Conservation (phyloP, 139 green algal species). For the Penium margaritaceum region DNA sequence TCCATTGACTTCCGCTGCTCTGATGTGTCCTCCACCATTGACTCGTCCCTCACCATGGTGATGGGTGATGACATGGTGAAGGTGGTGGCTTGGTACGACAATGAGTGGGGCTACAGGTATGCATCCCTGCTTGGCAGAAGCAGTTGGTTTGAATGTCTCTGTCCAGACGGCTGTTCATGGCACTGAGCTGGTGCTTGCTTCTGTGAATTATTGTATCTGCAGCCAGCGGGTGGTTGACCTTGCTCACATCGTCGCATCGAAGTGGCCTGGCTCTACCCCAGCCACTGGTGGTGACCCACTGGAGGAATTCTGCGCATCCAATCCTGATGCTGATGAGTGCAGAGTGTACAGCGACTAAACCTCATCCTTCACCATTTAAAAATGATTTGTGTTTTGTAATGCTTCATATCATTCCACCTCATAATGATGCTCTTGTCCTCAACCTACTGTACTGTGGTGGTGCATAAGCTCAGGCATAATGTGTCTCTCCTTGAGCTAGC, state of each 20-base stretch:
- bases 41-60: conserved; percentile 95
- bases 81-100: conserved; percentile 71
- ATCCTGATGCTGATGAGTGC: conserved; percentile 51
- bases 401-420: no score
- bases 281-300: conserved; percentile 27
- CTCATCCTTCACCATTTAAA: no score
- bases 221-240: conserved; percentile 90
- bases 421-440: no score
- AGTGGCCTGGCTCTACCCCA: conserved; percentile 27
- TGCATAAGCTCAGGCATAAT: no score
- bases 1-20: conserved; percentile 87
- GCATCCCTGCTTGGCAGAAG: no score
- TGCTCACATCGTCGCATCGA: conserved; percentile 64
- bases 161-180: no score
- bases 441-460: no score
- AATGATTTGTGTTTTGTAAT: no score
- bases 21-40: conserved; percentile 82
- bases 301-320: conserved; percentile 47
- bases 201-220: conserved; percentile 19
- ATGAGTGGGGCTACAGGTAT: conserved; percentile 57
- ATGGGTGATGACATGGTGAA: conserved; percentile 62
- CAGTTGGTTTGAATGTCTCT: no score
- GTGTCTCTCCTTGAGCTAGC: no score
- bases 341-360: conserved; percentile 51
- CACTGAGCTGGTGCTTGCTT: not conserved